Percentiles rank a stretch among this genome's conserved stretches.
These are phyloP conservation scores for Agarophyton chilense DNA, from an alignment of 23 red algal species.

Conservation along the genomic window DNA sequence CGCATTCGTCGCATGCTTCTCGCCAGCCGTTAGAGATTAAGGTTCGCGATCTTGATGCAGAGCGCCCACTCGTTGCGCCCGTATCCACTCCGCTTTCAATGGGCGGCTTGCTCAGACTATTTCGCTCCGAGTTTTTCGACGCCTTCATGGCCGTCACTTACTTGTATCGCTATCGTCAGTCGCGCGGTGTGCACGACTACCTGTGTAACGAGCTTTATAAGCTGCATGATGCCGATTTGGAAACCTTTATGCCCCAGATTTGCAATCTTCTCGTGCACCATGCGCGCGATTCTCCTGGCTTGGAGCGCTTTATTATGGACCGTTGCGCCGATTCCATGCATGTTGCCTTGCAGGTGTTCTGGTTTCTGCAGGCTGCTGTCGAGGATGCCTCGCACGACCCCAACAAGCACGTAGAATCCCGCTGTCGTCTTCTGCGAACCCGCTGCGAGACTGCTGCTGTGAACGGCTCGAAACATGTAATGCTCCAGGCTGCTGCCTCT, in stretches of 20 bases:
- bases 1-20: background rate
- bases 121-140: conserved; percentile 99
- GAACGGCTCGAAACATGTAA: conserved; percentile 79
- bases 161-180: conserved; percentile 92
- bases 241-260: conserved; percentile 96
- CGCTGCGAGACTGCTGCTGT: conserved; percentile 97
- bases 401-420: conserved; percentile 32
- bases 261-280: conserved; percentile 96
- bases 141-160: conserved; percentile 99
- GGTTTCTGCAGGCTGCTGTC: conserved; percentile 95
- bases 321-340: conserved; percentile 95
- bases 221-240: conserved; percentile 85
- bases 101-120: conserved; percentile 94
- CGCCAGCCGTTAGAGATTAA: conserved; percentile 49
- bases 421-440: conserved; percentile 70
- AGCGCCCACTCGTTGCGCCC: background rate
- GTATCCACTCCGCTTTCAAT: conserved; percentile 61
- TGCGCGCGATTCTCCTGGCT: conserved; percentile 67
- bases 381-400: conserved; percentile 73
- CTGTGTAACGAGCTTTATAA: conserved; percentile 97
- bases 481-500: conserved; percentile 38
- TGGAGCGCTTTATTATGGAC: conserved; percentile 98
- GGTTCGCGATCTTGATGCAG: conserved; percentile 66
- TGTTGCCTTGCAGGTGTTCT: conserved; percentile 98
- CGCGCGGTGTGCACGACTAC: conserved; percentile 93